A percentile compares a stretch with the other conserved stretches of the same genome.
These are phyloP conservation scores for Malassezia sympodialis DNA, from an alignment of 1,284 basidiomycete genomes.

Conservation along the genomic window DNA sequence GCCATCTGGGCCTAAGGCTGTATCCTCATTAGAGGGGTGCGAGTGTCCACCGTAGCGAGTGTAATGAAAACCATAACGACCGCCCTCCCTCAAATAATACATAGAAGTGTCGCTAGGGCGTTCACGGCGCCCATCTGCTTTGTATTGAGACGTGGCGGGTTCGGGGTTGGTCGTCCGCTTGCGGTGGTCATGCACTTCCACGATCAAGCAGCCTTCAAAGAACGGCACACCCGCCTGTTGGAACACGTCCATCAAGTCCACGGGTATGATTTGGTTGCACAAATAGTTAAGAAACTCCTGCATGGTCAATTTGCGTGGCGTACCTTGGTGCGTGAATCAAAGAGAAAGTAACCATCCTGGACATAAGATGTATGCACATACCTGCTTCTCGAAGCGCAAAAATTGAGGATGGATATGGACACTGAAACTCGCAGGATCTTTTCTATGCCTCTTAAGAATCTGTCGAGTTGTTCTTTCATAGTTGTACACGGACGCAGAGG, in stretches of 20 bases:
- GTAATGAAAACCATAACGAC: conserved; percentile 23
- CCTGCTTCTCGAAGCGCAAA: conserved; percentile 41
- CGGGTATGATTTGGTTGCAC: conserved; percentile 36
- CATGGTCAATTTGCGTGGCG: neutral
- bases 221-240: conserved; percentile 34
- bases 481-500: conserved; percentile 44
- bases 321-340: conserved; percentile 39
- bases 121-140: neutral
- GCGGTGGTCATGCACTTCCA: conserved; percentile 45
- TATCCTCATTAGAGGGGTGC: neutral
- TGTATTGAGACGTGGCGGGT: neutral
- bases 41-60: conserved; percentile 3
- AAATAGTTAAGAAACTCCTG: conserved; percentile 35
- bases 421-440: conserved; percentile 37
- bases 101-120: conserved; percentile 11
- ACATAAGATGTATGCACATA: neutral
- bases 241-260: conserved; percentile 39
- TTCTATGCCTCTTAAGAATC: conserved; percentile 39
- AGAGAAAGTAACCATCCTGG: conserved; percentile 38
- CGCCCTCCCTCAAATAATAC: conserved; percentile 33
- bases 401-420: conserved; percentile 38
- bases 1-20: conserved; percentile 20
- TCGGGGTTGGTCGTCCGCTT: conserved; percentile 10
- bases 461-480: conserved; percentile 40
- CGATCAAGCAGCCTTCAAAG: conserved; percentile 41